Base-by-base conservation (phyloP, 2,329 filamentous ascomycete genomes). In the Fusarium begoniae region DNA sequence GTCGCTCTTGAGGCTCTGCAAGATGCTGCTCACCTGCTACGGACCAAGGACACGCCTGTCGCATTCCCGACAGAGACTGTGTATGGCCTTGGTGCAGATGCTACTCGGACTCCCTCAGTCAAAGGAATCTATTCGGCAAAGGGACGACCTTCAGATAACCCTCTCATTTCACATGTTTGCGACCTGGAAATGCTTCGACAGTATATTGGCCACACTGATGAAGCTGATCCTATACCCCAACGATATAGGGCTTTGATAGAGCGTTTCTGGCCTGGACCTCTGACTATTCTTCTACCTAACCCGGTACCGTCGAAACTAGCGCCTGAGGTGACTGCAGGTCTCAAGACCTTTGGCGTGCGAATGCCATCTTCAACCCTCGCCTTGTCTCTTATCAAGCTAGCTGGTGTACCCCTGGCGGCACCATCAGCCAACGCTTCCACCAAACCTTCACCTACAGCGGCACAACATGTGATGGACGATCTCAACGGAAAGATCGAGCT, bases 11-110 rank as follows among this genome's bases (percentile, higher is more conserved):
- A 75, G 4, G 80, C 83, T 32, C 86, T 97, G 43, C 83, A 85
- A 66, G 84, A 90, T 63, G 94, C 94, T 3, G 94, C 93, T 6
- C 80, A 87, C 18, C 87, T 91, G 73, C 85, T 98, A 41, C 88
- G 86, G 58, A 86, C 86, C 24, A 91, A 88, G 58, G 88, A 94
- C 79, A 88, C 88, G 8, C 96, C 96, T 9, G 94, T 99, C 54
- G 96, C 94, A 3, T 99, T 99, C 80, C 96, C 96, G 2, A 99
- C 96, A 0, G 96, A 99, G 84, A 99, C 96, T 1, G 96, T 99
- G 2, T 99, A 99, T 81, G 96, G 96, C 1, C 88, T 99, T 13
- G 96, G 95, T n/a, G 96, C 96, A 20, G 96, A 98, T 84, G 96
- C 96, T 17, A 98, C 95, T 32, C 90, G 94, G 77, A 94, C 92